Conservation (phyloP, 805 yeast species). For the Ogataea trehalophila region DNA sequence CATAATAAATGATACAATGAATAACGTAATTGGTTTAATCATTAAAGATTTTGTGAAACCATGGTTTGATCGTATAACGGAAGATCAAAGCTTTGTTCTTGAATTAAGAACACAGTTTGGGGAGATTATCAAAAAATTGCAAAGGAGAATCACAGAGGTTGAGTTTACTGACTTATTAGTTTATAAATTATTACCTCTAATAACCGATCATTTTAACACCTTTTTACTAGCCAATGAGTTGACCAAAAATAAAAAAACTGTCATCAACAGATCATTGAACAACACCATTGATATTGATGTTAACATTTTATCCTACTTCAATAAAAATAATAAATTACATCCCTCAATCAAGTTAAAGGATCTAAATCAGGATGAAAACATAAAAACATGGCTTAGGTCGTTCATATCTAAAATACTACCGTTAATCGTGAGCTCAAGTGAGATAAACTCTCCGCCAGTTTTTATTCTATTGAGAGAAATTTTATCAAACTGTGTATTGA, state of each 20-base stretch:
- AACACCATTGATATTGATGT: slow-evolving; percentile 34
- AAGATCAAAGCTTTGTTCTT: slow-evolving; percentile 35
- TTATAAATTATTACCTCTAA: slow-evolving; percentile 52
- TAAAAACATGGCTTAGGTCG: slow-evolving; percentile 45
- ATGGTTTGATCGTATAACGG: slow-evolving; percentile 51
- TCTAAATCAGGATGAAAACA: slow-evolving; percentile 34
- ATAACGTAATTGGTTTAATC: slow-evolving; percentile 44
- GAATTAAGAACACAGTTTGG: slow-evolving; percentile 42
- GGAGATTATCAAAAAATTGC: slow-evolving; percentile 36
- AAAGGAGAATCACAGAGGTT: slow-evolving; percentile 35
- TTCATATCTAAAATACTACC: slow-evolving; percentile 43
- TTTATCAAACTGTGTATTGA: slow-evolving; percentile 50
- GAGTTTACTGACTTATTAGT: slow-evolving; percentile 59
- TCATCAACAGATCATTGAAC: slow-evolving; percentile 13
- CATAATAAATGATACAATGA: slow-evolving; percentile 47
- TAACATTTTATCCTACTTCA: slow-evolving; percentile 37
- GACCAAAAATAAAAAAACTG: slow-evolving; percentile 25
- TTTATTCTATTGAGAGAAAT: slow-evolving; percentile 56
- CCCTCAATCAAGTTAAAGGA: slow-evolving; percentile 42
- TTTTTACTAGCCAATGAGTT: slow-evolving; percentile 41
- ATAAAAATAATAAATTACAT: slow-evolving; percentile 52
- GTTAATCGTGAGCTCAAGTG: slow-evolving; percentile 40
- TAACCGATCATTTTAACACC: slow-evolving; percentile 58
- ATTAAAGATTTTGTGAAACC: slow-evolving; percentile 48
- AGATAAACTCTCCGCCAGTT: slow-evolving; percentile 45